These are phyloP conservation scores for Breviolum minutum DNA, from an alignment of 73 alveolate genomes.

Conservation along the genomic window DNA sequence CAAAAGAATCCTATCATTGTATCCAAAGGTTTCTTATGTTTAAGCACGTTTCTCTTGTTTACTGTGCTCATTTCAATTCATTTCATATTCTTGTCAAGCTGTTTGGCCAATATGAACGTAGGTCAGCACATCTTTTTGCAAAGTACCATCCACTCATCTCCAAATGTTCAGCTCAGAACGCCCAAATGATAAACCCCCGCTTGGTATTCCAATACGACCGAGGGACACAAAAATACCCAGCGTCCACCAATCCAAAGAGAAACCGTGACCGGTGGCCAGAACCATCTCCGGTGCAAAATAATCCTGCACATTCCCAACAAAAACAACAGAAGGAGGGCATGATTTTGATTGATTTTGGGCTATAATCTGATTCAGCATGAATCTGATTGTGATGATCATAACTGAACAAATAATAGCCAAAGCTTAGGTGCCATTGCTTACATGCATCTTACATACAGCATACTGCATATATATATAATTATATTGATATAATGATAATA, in stretches of 20 bases:
- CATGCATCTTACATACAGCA: too few species aligned
- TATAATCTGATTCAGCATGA: too few species aligned
- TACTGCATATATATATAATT: too few species aligned
- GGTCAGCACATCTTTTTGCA: background rate
- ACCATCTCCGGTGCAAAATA: slow-evolving; percentile 82
- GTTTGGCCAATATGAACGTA: background rate
- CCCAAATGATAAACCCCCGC: background rate
- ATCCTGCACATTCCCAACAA: background rate
- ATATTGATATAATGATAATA: too few species aligned
- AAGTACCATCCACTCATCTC: background rate
- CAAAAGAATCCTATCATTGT: background rate
- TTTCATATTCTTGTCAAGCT: background rate
- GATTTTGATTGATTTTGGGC: too few species aligned
- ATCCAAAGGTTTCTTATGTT: background rate
- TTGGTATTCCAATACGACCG: background rate
- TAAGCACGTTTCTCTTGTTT: background rate
- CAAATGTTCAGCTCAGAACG: background rate
- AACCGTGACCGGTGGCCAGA: slow-evolving; percentile 62
- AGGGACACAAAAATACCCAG: slow-evolving; percentile 37
- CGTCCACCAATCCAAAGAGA: slow-evolving; percentile 66
- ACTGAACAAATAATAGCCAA: too few species aligned
- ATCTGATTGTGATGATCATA: too few species aligned
- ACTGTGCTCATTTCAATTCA: background rate
- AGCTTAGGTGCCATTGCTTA: too few species aligned
- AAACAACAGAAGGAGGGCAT: too few species aligned